Conservation (phyloP, 2,329 filamentous ascomycete genomes). For the Claviceps arundinis region DNA sequence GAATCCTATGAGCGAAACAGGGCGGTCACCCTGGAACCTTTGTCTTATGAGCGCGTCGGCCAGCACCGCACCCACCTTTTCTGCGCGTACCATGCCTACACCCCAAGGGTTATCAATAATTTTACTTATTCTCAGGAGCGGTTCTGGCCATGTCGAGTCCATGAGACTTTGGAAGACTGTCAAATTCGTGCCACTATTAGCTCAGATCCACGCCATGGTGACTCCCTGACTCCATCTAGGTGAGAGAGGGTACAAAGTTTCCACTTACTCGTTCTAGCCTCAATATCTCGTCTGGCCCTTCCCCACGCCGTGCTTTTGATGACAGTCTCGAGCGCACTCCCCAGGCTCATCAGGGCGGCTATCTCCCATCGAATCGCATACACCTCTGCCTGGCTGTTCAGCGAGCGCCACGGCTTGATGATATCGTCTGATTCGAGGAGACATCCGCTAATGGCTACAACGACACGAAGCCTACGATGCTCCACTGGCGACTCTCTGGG, state of each 20-base stretch:
- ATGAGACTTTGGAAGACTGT: conserved; percentile 44
- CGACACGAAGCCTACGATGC: conserved; percentile 62
- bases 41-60: conserved; percentile 67
- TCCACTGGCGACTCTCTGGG: conserved; percentile 38
- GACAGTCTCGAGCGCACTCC: conserved; percentile 62
- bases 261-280: conserved; percentile 31
- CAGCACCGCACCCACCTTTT: conserved; percentile 58
- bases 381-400: conserved; percentile 61
- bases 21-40: conserved; percentile 68
- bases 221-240: background rate
- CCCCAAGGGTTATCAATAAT: conserved; percentile 75
- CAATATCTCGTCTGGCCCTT: conserved; percentile 43
- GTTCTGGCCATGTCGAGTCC: conserved; percentile 46
- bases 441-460: conserved; percentile 75
- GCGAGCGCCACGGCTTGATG: conserved; percentile 57
- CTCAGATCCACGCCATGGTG: background rate
- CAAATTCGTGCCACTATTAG: background rate
- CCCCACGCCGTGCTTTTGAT: conserved; percentile 73
- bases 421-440: conserved; percentile 59
- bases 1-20: conserved; percentile 70
- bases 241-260: background rate
- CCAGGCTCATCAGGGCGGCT: conserved; percentile 62
- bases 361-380: conserved; percentile 80
- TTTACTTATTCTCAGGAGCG: conserved; percentile 53
- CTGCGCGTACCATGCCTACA: conserved; percentile 60